Evolutionary conservation across 257 asterid species (phyloP).

Genomic region (Sherardia arvensis): DNA sequence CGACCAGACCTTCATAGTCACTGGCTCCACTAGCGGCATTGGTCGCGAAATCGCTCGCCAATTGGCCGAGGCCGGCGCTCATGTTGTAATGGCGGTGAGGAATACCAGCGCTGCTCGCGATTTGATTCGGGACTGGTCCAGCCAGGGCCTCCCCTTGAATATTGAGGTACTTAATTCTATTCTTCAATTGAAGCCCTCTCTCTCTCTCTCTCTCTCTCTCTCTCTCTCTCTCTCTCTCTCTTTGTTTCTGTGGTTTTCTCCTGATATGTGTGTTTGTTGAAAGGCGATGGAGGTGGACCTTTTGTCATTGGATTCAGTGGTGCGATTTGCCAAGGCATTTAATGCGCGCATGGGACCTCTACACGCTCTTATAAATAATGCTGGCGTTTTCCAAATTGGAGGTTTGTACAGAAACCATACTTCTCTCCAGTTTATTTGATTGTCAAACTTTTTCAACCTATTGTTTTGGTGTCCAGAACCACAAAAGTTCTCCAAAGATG

Average conservation of each 20-base stretch:
- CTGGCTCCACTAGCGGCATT: conserved; percentile 97
- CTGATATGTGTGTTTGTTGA: not conserved
- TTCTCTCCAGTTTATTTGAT: not conserved
- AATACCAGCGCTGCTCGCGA: conserved; percentile 65
- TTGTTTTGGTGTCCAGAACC: conserved; percentile 45
- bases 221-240: not conserved
- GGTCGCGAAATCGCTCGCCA: conserved; percentile 95
- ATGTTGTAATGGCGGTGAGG: conserved; percentile 94
- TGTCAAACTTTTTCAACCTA: not conserved
- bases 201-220: not conserved
- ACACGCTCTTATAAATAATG: conserved; percentile 82
- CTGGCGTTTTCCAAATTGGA: conserved; percentile 91
- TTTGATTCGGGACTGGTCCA: conserved; percentile 65
- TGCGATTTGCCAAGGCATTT: conserved; percentile 74
- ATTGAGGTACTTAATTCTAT: conserved; percentile 48
- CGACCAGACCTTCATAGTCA: conserved; percentile 71
- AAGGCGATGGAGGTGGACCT: conserved; percentile 96
- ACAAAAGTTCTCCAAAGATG: conserved; percentile 75
- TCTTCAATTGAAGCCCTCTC: not conserved
- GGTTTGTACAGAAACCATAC: conserved; percentile 26
- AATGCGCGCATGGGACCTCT: conserved; percentile 65
- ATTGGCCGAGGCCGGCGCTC: conserved; percentile 92
- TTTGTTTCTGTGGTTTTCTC: not conserved
- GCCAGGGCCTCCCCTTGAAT: conserved; percentile 76
- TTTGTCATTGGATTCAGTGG: conserved; percentile 83